Conservation (phyloP, 352 stramenopile genomes). For the Phytopythium cucurbitacearum region DNA sequence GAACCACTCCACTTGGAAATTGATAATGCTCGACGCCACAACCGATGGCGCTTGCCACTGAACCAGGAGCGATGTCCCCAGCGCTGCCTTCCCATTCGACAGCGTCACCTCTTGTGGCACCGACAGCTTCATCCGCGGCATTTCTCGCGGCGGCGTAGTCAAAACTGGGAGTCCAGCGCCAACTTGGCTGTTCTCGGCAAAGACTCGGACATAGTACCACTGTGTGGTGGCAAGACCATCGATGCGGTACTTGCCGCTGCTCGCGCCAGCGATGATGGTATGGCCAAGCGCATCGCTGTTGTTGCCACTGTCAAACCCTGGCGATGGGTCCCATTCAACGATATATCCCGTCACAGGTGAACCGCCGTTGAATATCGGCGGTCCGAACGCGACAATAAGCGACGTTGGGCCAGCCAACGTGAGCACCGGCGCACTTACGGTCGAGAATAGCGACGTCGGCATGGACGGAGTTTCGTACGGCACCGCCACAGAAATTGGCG, state of each 20-base stretch:
- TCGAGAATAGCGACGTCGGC: constrained; percentile 63
- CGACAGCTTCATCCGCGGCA: constrained; percentile 58
- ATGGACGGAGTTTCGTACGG: constrained; percentile 54
- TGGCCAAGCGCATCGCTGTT: constrained; percentile 54
- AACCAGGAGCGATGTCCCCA: constrained; percentile 47
- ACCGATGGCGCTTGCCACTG: constrained; percentile 41
- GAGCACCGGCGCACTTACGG: constrained; percentile 44
- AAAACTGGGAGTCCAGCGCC: constrained; percentile 33
- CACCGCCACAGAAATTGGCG: constrained; percentile 49
- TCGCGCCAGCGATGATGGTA: constrained; percentile 15
- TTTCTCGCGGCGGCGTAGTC: constrained; percentile 49
- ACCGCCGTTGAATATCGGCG: constrained; percentile 85
- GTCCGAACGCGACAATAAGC: constrained; percentile 74
- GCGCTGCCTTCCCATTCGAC: constrained; percentile 29
- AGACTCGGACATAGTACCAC: constrained; percentile 69
- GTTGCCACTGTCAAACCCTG: constrained; percentile 66
- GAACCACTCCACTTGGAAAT: constrained; percentile 69
- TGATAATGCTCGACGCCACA: constrained; percentile 7
- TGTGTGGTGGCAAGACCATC: constrained; percentile 34
- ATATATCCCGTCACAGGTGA: constrained; percentile 83
- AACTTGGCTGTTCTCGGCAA: constrained; percentile 55
- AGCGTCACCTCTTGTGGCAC: constrained; percentile 25
- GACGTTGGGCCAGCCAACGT: constrained; percentile 65
- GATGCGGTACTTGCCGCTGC: constrained; percentile 39
- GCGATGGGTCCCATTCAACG: constrained; percentile 88